Percentiles rank a stretch among this genome's conserved stretches.
These are phyloP conservation scores for Vitis rupestris DNA, from an alignment of 164 flowering plant species.

Conservation along the genomic window DNA sequence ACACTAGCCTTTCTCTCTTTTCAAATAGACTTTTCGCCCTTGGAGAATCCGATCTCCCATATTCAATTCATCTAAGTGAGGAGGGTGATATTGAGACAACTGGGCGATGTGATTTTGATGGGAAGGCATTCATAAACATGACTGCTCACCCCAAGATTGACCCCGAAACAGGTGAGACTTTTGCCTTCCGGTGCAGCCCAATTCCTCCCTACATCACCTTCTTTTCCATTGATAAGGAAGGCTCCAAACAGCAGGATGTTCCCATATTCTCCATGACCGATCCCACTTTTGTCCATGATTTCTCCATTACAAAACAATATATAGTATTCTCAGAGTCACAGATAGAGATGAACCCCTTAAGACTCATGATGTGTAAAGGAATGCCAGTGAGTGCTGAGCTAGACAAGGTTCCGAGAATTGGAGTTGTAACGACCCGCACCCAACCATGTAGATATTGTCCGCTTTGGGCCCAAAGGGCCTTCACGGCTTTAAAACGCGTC, in stretches of 20 bases:
- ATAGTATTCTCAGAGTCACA: constrained; percentile 4
- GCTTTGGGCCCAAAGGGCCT: no score
- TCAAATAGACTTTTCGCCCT: constrained; percentile 12
- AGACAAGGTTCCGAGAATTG: not conserved
- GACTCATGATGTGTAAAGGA: not conserved
- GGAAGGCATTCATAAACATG: constrained; percentile 6
- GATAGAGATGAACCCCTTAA: not conserved
- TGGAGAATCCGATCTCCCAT: constrained; percentile 19
- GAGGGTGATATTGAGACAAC: constrained; percentile 7
- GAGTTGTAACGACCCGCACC: no score
- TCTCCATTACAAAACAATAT: constrained; percentile 6
- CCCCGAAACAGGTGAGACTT: constrained; percentile 13
- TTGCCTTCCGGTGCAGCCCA: constrained; percentile 14
- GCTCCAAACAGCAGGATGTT: constrained; percentile 11
- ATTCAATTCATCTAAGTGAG: not conserved
- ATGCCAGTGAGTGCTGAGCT: not conserved
- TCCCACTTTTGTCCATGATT: constrained; percentile 10
- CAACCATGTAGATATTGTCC: no score
- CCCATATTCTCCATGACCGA: constrained; percentile 5
- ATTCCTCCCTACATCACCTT: constrained; percentile 9
- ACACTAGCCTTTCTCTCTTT: constrained; percentile 15
- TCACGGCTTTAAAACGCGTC: no score
- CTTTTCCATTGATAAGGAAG: constrained; percentile 11
- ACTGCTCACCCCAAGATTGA: constrained; percentile 26
- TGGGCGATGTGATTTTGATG: not conserved